These are phyloP conservation scores for Thraustochytrium striatum DNA, from an alignment of 352 stramenopile genomes.

Conservation along the genomic window DNA sequence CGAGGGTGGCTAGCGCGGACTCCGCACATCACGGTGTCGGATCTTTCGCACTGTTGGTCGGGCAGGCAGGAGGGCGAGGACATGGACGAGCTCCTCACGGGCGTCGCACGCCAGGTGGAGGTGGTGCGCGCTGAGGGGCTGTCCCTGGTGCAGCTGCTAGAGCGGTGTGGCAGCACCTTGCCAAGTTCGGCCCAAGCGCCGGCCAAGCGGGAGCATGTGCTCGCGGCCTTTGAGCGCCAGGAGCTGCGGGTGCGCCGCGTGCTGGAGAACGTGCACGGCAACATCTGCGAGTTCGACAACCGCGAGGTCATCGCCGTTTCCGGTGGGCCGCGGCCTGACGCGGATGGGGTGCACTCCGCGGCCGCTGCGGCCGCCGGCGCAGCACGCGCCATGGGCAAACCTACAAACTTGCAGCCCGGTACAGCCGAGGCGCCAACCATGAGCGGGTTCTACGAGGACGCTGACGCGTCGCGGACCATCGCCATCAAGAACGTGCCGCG, in stretches of 20 bases:
- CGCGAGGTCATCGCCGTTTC: neutral
- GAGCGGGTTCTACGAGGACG: constrained; percentile 35
- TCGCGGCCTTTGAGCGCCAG: neutral
- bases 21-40: no score
- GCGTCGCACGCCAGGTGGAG: neutral
- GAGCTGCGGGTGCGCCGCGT: neutral
- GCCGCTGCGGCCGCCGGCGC: no score
- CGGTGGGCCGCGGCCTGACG: neutral
- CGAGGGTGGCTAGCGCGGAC: no score
- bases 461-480: constrained; percentile 11
- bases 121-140: neutral
- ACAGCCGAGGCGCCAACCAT: no score
- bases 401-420: no score
- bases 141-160: neutral
- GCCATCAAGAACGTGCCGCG: constrained; percentile 25
- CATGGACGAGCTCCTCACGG: neutral
- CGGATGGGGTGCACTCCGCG: neutral
- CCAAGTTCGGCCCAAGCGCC: neutral
- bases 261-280: neutral
- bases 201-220: neutral
- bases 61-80: neutral
- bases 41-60: no score
- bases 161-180: neutral
- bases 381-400: no score
- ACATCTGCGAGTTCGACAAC: neutral